These are phyloP conservation scores for Coemansia sp. DNA, from an alignment of 192 early-diverging fungal species.

Conservation along the genomic window DNA sequence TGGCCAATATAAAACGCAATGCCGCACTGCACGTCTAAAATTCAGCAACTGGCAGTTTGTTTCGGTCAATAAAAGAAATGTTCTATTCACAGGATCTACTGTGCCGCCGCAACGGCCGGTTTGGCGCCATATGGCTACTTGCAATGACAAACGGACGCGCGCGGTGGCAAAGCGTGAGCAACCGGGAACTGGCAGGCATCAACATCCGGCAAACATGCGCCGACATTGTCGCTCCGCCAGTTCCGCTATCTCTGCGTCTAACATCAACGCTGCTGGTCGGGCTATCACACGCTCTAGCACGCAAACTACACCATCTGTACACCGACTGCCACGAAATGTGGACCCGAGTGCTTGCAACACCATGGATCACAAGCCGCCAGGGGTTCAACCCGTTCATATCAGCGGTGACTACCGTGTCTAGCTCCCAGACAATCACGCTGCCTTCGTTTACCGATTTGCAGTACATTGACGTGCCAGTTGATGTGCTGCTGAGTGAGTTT, in stretches of 20 bases:
- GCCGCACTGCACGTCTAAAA: no score
- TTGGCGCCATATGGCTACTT: conserved; percentile 41
- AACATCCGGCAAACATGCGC: conserved; percentile 34
- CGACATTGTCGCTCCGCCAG: conserved; percentile 23
- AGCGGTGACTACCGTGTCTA: conserved; percentile 18
- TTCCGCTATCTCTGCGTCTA: conserved; percentile 36
- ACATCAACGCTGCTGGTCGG: conserved; percentile 35
- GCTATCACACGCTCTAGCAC: conserved; percentile 20
- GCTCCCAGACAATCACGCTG: conserved; percentile 20
- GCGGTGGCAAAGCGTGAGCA: conserved; percentile 20
- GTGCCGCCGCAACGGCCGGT: conserved; percentile 26
- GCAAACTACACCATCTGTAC: conserved; percentile 19
- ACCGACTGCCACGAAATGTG: conserved; percentile 27
- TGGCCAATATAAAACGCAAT: neutral
- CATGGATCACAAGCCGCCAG: conserved; percentile 26
- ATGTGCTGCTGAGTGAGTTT: neutral
- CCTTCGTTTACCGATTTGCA: neutral
- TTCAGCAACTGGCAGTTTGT: no score
- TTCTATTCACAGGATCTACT: conserved; percentile 51
- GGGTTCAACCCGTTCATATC: conserved; percentile 33
- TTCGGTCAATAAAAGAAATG: conserved; percentile 11
- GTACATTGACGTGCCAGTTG: neutral
- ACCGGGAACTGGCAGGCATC: conserved; percentile 24
- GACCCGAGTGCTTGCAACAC: conserved; percentile 27
- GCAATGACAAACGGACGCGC: conserved; percentile 16